Evolutionary conservation across 2,329 filamentous ascomycete genomes (phyloP).

Genomic region (Fusarium camptoceras): DNA sequence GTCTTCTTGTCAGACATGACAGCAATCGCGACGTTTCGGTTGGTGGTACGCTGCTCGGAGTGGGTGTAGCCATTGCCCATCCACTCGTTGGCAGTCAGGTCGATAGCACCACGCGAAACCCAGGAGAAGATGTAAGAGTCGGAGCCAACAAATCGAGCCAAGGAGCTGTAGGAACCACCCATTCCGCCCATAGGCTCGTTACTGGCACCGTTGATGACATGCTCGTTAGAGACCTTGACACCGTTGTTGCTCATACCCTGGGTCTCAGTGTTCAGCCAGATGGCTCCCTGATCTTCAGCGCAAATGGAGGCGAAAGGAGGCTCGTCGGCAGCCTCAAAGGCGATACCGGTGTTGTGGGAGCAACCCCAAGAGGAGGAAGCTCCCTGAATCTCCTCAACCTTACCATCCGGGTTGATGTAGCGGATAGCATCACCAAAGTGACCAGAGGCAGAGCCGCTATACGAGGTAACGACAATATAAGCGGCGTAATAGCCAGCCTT

Average conservation of each 20-base stretch:
- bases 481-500: slow-evolving; percentile 68
- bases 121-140: slow-evolving; percentile 70
- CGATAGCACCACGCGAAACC: slow-evolving; percentile 69
- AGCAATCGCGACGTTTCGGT: slow-evolving; percentile 70
- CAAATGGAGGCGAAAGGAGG: slow-evolving; percentile 69
- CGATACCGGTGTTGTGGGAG: slow-evolving; percentile 74
- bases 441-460: slow-evolving; percentile 64
- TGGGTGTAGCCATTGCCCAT: slow-evolving; percentile 68
- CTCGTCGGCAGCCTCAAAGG: slow-evolving; percentile 69
- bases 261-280: slow-evolving; percentile 72
- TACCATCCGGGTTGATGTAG: slow-evolving; percentile 62
- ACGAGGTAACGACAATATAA: slow-evolving; percentile 71
- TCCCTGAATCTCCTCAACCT: slow-evolving; percentile 62
- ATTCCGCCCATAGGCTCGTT: slow-evolving; percentile 72
- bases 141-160: slow-evolving; percentile 64
- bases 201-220: slow-evolving; percentile 68
- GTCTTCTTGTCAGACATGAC: slow-evolving; percentile 69
- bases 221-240: slow-evolving; percentile 72
- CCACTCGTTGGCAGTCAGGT: slow-evolving; percentile 67
- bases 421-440: slow-evolving; percentile 68
- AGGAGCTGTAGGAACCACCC: slow-evolving; percentile 69
- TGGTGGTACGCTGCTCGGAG: slow-evolving; percentile 63
- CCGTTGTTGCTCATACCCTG: slow-evolving; percentile 65
- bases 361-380: slow-evolving; percentile 70
- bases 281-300: slow-evolving; percentile 71